Base-by-base conservation (phyloP, 805 yeast genomes). In the Sugiyamaella qingdaonensis region DNA sequence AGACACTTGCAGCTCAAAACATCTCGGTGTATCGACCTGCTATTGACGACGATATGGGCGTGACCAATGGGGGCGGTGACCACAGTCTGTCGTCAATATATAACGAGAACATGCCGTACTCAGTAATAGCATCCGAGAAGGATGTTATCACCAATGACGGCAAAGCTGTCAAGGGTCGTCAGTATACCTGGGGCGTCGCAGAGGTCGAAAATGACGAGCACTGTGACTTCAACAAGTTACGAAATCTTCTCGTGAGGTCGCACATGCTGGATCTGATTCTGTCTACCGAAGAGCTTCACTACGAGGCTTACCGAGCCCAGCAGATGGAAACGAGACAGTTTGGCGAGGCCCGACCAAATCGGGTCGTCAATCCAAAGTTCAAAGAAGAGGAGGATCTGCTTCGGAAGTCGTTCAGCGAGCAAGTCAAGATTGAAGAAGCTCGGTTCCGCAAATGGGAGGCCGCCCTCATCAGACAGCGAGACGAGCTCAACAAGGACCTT, bases 381-480 rank as follows among this genome's bases (percentile, higher is more conserved):
- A 86, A 90, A 71, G 97, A 94, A 72, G 98, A 92, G 70, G 99
- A 94, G 72, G 94, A 88, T 69, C 86, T 91, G 33, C 78, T 94
- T 67, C 89, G 94, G 79, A 86, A 87, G 73, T 87, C 87, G 70
- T 94, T 94, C 73, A 92, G 98, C 9, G 97, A 91, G 71, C 97
- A 94, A 75, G 88, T 94, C 56, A 91, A 92, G 74, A 87, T 87
- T 46, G 99, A 94, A 74, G 99, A 94, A 67, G 95, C 89, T 65
- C 81, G 99, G 68, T 94, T 94, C 72, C 88, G 95, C 77, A 96
- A 92, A 76, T 94, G 99, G 99, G 97, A 91, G 74, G 88, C 90
- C 63, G 92, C 94, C 68, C 88, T 94, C 62, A 94, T 90, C 61
- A 89, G 88, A 62, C 97, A 94, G 75, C 86, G 96, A 74, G 88